A percentile compares a stretch with the other conserved stretches of the same genome.
phyloP scores from a whole-genome alignment of 2,329 filamentous ascomycete species.

The Calcarisporium arbuscula region DNA sequence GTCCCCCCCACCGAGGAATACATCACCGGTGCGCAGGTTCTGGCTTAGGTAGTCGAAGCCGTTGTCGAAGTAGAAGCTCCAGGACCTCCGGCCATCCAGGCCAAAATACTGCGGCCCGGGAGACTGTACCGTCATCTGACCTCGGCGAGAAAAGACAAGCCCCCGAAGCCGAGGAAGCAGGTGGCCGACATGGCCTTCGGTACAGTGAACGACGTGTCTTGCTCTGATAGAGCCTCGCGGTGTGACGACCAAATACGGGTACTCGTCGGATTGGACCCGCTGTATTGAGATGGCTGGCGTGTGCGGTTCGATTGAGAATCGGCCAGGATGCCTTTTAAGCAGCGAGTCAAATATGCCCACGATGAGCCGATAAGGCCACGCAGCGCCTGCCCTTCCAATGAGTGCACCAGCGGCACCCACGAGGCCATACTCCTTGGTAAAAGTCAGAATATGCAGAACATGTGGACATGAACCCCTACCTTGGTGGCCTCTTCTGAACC shows the following conservation, averaged over 20 bases:
- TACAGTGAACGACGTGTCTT: slow-evolving; percentile 32
- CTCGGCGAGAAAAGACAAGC: slow-evolving; percentile 29
- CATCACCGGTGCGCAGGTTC: slow-evolving; percentile 3
- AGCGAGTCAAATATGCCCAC: slow-evolving; percentile 26
- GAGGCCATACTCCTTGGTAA: too few relatives aligned
- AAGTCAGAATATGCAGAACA: too few relatives aligned
- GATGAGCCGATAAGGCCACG: slow-evolving; percentile 34
- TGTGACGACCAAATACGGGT: slow-evolving; percentile 25
- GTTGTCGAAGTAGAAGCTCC: slow-evolving; percentile 9
- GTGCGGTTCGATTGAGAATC: slow-evolving; percentile 22
- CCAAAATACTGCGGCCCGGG: slow-evolving; percentile 12
- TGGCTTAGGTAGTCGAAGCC: slow-evolving; percentile 11
- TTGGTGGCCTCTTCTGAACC: too few relatives aligned
- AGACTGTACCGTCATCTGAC: slow-evolving; percentile 36
- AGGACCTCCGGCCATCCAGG: slow-evolving; percentile 9
- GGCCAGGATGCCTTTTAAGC: slow-evolving; percentile 15
- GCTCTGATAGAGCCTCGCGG: slow-evolving; percentile 27
- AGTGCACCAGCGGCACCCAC: slow-evolving; percentile 3
- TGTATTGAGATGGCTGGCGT: slow-evolving; percentile 19
- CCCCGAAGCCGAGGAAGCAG: slow-evolving; percentile 32
- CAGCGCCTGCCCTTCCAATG: slow-evolving; percentile 18
- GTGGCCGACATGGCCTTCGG: slow-evolving; percentile 34
- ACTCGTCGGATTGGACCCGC: slow-evolving; percentile 9
- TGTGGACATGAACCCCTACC: too few relatives aligned
- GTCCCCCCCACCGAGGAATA: not conserved